Conservation (phyloP, 176 grass and related monocot species). For the Eleusine indica region DNA sequence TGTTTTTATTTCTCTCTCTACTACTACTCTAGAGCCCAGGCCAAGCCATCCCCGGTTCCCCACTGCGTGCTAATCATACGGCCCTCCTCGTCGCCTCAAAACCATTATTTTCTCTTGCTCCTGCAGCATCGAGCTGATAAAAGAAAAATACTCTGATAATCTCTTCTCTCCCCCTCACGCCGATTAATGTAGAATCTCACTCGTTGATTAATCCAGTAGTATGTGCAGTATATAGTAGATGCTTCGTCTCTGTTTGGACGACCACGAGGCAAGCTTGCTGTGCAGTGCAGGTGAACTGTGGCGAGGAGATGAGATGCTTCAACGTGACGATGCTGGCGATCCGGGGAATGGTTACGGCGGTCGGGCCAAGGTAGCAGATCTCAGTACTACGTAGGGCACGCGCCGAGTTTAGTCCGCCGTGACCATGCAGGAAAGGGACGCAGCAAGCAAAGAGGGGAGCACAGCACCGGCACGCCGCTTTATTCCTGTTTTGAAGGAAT, state of each 20-base stretch:
- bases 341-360: background rate
- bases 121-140: background rate
- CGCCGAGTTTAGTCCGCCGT: background rate
- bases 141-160: background rate
- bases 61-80: conserved; percentile 18
- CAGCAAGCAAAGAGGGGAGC: background rate
- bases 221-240: background rate
- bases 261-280: background rate
- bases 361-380: conserved; percentile 1
- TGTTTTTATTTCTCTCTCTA: background rate
- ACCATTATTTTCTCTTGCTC: too few species aligned
- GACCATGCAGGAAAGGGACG: background rate
- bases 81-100: background rate
- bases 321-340: conserved; percentile 42
- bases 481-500: conserved; percentile 2
- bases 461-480: conserved; percentile 23
- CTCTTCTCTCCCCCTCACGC: background rate
- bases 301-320: background rate
- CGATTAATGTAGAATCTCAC: conserved; percentile 18
- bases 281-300: background rate
- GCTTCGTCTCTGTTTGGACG: background rate
- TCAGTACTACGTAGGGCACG: background rate
- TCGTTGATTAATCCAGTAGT: background rate
- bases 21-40: too few species aligned
- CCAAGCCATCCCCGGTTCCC: background rate